These are phyloP conservation scores for Populus tomentosa DNA, from an alignment of 441 rosid species.

Conservation along the genomic window DNA sequence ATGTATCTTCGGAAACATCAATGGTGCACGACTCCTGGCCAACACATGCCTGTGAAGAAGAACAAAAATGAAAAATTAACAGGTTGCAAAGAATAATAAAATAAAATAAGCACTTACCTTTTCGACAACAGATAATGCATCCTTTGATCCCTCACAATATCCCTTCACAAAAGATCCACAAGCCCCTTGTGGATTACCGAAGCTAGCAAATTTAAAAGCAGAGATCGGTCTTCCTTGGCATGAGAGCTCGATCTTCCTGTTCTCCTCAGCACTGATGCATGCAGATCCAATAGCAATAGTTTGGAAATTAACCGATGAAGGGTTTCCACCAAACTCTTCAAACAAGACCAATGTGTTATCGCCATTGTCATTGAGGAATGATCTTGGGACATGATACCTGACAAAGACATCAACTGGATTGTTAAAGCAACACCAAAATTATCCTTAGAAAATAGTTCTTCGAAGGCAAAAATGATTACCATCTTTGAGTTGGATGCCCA, in stretches of 20 bases:
- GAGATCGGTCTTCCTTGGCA: slow-evolving; percentile 51
- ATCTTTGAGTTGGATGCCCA: slow-evolving; percentile 69
- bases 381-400: slow-evolving; percentile 80
- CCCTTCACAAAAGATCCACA: slow-evolving; percentile 45
- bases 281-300: slow-evolving; percentile 27
- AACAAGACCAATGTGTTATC: slow-evolving; percentile 56
- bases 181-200: slow-evolving; percentile 45
- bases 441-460: no score
- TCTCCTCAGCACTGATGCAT: slow-evolving; percentile 37
- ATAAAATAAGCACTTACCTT: slow-evolving; percentile 7
- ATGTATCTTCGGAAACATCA: slow-evolving; percentile 22
- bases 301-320: slow-evolving; percentile 34
- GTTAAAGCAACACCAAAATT: background rate
- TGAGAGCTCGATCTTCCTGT: slow-evolving; percentile 37
- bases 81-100: no score
- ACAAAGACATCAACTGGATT: no score
- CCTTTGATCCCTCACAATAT: slow-evolving; percentile 28
- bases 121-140: slow-evolving; percentile 9
- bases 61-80: background rate
- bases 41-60: slow-evolving; percentile 36
- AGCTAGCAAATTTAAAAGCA: slow-evolving; percentile 41
- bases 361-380: slow-evolving; percentile 32
- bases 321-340: slow-evolving; percentile 76
- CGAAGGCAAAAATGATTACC: slow-evolving; percentile 14
- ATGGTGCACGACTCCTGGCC: slow-evolving; percentile 46